These are phyloP conservation scores for Sarcodon aspratus DNA, from an alignment of 768 basidiomycete genomes.

Conservation along the genomic window DNA sequence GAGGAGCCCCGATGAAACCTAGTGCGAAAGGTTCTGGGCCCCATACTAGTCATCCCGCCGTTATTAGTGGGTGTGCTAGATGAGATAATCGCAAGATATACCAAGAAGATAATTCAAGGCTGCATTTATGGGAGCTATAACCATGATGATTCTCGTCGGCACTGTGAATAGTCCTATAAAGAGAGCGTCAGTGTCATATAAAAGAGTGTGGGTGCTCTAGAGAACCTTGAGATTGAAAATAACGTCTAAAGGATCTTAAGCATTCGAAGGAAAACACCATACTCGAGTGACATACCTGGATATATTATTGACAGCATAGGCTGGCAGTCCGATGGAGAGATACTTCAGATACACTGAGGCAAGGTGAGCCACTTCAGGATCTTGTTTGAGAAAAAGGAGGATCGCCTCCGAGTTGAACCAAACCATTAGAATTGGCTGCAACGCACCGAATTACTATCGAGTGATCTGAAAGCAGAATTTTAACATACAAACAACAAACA, in stretches of 20 bases:
- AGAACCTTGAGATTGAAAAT: slow-evolving; percentile 75
- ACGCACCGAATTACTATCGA: neutral
- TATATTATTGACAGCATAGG: slow-evolving; percentile 47
- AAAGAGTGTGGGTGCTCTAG: neutral
- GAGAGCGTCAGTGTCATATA: neutral
- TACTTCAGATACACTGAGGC: slow-evolving; percentile 72
- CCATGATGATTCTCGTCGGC: slow-evolving; percentile 73
- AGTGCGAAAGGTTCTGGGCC: slow-evolving; percentile 68
- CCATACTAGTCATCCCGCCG: slow-evolving; percentile 43
- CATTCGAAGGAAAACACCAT: neutral
- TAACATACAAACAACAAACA: slow-evolving; percentile 45
- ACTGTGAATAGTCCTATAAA: slow-evolving; percentile 61
- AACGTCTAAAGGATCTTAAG: slow-evolving; percentile 30
- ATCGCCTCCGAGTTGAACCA: slow-evolving; percentile 83
- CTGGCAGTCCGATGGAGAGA: slow-evolving; percentile 71
- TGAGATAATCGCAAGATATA: slow-evolving; percentile 17
- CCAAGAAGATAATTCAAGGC: slow-evolving; percentile 80
- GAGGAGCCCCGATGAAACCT: slow-evolving; percentile 87
- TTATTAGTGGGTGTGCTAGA: slow-evolving; percentile 1
- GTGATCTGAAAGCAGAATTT: neutral
- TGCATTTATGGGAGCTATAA: slow-evolving; percentile 81
- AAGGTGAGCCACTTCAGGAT: slow-evolving; percentile 71
- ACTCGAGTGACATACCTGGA: slow-evolving; percentile 26
- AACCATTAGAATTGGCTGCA: slow-evolving; percentile 43
- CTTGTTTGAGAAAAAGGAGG: slow-evolving; percentile 65